A percentile compares a stretch with the other conserved stretches of the same genome.
Conservation (phyloP, 2,329 filamentous ascomycete genomes). For the Cercospora zeae-maydis region DNA sequence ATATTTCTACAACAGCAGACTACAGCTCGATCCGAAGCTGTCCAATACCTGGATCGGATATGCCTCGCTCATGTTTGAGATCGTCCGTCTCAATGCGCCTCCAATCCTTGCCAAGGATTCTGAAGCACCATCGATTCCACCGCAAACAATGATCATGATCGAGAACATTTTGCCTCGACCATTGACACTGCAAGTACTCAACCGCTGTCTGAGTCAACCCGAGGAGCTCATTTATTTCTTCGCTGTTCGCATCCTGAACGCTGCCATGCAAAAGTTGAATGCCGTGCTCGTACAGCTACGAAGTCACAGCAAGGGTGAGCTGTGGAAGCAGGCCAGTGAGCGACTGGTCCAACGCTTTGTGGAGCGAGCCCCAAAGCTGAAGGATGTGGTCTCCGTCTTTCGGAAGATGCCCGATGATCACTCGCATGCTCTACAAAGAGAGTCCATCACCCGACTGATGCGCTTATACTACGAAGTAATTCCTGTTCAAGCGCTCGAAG, state of each 20-base stretch:
- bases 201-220: conserved; percentile 73
- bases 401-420: conserved; percentile 65
- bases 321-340: conserved; percentile 68
- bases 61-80: conserved; percentile 79
- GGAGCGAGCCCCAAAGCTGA: conserved; percentile 74
- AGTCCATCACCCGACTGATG: conserved; percentile 73
- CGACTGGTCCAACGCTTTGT: conserved; percentile 72
- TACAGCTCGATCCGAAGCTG: conserved; percentile 85
- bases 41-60: conserved; percentile 95
- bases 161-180: conserved; percentile 84
- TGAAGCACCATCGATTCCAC: conserved; percentile 62
- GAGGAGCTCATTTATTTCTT: conserved; percentile 81
- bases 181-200: conserved; percentile 73
- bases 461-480: conserved; percentile 80
- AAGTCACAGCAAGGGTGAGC: conserved; percentile 33
- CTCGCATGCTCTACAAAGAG: conserved; percentile 62
- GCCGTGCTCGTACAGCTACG: conserved; percentile 60
- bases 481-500: conserved; percentile 73
- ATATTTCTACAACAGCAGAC: conserved; percentile 78
- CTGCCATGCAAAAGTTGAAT: conserved; percentile 75
- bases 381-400: conserved; percentile 73
- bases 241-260: conserved; percentile 71
- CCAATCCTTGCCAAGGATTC: conserved; percentile 61
- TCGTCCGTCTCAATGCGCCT: conserved; percentile 71
- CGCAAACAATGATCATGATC: conserved; percentile 72